Conservation (phyloP, 164 flowering plant genomes). For the Annona cherimola region DNA sequence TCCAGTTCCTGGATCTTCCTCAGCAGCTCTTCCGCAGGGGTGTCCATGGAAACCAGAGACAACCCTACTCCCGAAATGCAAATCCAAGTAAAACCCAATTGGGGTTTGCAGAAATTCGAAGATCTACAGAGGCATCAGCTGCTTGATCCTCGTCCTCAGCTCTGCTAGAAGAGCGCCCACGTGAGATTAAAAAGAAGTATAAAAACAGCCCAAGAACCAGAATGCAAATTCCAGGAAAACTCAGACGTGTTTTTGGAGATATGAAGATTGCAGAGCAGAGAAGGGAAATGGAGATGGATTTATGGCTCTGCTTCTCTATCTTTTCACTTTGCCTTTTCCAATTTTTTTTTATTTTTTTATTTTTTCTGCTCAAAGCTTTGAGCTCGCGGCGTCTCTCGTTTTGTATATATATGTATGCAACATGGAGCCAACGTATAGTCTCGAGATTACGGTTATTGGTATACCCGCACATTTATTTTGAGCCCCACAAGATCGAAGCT, state of each 20-base stretch:
- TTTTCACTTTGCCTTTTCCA: not conserved
- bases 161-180: too few species aligned
- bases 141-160: too few species aligned
- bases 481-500: not conserved
- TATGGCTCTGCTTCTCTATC: not conserved
- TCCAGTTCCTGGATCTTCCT: conserved; percentile 84
- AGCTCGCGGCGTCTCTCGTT: not conserved
- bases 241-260: conserved; percentile 2
- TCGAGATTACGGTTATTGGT: not conserved
- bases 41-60: conserved; percentile 15
- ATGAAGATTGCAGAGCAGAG: not conserved
- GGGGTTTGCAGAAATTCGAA: too few species aligned
- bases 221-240: too few species aligned
- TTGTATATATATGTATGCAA: not conserved
- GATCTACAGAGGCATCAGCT: too few species aligned
- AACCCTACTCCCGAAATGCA: not conserved
- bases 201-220: too few species aligned
- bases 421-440: not conserved
- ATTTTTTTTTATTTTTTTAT: not conserved
- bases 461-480: not conserved
- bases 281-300: not conserved
- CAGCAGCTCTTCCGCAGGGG: conserved; percentile 61
- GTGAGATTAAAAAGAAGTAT: too few species aligned
- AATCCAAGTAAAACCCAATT: not conserved
- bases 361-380: not conserved